phyloP scores from a whole-genome alignment of 805 yeast genomes.

The Priceomyces haplophilus region DNA sequence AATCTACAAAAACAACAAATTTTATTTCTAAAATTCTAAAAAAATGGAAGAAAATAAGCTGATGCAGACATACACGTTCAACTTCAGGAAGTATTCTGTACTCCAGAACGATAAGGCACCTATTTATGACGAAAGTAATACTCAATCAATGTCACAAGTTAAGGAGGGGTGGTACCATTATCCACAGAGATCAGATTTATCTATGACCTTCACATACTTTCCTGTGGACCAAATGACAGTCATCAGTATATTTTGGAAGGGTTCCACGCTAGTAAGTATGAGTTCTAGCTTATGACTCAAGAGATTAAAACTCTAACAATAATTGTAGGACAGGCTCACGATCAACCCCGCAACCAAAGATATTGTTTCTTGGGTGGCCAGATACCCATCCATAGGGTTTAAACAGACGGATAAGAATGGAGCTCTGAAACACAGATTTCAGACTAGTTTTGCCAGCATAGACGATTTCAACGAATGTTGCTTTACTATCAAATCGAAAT shows the following conservation, averaged over 20 bases:
- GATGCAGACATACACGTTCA: slow-evolving; percentile 6
- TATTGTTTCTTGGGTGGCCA: slow-evolving; percentile 16
- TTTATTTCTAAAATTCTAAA: no score
- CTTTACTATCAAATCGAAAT: background rate
- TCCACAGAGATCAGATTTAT: slow-evolving; percentile 27
- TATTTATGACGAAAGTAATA: background rate
- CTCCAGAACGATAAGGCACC: background rate
- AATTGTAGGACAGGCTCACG: slow-evolving; percentile 7
- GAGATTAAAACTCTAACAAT: background rate
- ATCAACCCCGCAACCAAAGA: slow-evolving; percentile 6
- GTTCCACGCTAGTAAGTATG: slow-evolving; percentile 17
- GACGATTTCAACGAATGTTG: slow-evolving; percentile 13
- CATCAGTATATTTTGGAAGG: slow-evolving; percentile 18
- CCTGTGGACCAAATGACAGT: slow-evolving; percentile 6
- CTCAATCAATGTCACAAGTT: background rate
- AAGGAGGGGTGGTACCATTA: slow-evolving; percentile 26
- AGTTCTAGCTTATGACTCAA: background rate
- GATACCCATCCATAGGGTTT: slow-evolving; percentile 28
- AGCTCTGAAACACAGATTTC: slow-evolving; percentile 23
- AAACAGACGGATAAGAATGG: slow-evolving; percentile 22
- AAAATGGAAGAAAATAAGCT: background rate
- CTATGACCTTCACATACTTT: slow-evolving; percentile 14
- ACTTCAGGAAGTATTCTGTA: slow-evolving; percentile 8
- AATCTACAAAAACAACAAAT: background rate
- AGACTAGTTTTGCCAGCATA: slow-evolving; percentile 19